phyloP scores from a whole-genome alignment of 345 rosid species.

The Euphorbia lathyris region DNA sequence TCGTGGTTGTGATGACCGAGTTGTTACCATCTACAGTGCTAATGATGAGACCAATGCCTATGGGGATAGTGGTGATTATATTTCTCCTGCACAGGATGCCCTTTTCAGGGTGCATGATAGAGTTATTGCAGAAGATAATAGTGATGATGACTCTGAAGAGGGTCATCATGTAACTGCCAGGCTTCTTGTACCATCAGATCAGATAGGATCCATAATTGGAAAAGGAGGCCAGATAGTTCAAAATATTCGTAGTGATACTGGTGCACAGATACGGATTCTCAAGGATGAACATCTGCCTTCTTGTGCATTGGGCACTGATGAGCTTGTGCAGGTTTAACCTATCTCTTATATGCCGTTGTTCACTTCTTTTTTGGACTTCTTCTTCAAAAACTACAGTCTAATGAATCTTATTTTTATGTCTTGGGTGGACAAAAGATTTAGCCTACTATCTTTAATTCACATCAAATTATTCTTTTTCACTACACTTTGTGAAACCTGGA shows the following conservation, averaged over 20 bases:
- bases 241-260: constrained; percentile 77
- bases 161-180: constrained; percentile 62
- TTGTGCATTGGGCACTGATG: constrained; percentile 81
- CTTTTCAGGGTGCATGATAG: constrained; percentile 80
- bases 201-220: constrained; percentile 94
- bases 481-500: not conserved
- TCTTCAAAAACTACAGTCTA: not conserved
- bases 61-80: constrained; percentile 50
- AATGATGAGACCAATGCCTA: constrained; percentile 74
- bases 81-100: constrained; percentile 93
- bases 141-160: constrained; percentile 59
- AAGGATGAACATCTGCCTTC: constrained; percentile 86
- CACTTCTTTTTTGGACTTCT: not conserved
- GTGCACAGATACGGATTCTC: constrained; percentile 87
- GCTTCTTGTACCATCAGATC: constrained; percentile 95
- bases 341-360: not conserved
- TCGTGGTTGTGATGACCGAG: constrained; percentile 82
- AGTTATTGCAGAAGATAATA: constrained; percentile 63
- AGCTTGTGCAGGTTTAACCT: constrained; percentile 78
- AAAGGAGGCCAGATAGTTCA: constrained; percentile 95
- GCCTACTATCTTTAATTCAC: not conserved
- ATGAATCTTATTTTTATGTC: not conserved
- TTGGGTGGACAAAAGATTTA: not conserved
- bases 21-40: constrained; percentile 83
- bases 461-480: not conserved